Evolutionary conservation across 495 filamentous ascomycete species (phyloP), one percentile per base, ranked within the genome.

Genomic region (Tuber brumale): DNA sequence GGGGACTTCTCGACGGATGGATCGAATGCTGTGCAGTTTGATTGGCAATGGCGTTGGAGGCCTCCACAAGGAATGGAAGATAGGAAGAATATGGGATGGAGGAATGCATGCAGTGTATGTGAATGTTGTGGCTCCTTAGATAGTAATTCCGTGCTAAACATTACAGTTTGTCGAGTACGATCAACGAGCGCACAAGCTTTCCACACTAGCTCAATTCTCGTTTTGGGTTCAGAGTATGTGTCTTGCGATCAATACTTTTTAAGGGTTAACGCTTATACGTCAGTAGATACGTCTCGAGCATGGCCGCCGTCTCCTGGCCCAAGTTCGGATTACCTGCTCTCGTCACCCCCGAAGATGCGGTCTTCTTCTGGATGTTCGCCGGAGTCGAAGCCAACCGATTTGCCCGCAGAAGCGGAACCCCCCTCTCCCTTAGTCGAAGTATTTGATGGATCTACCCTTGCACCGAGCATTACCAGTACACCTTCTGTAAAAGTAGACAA

Each of bases 1-100:
- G 95, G 95, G 0, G 93, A 95, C 83, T 97, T 89, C 84, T 87
- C 89, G 0, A 99, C 95, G 1, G 90, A 88, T 16, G 93, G 94
- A 27, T 92, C 87, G 76, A 85, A 90, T 18, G 94, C 93, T 7
- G 92, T 97, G 71, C 91, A 94, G 39, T 97, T 97, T 83, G 91
- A 95, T 44, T 99, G 95, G 93, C 90, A 90, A 31, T 99, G 95
- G 95, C 93, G 89, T 86, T 99, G 95, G 95, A 92, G 92, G 79
- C 94, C 95, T 21, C 95, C 95, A 23, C 97, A 93, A 86, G 70
- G 85, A 37, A 84, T 84, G 44, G 95, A 97, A 81, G 95, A 97
- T 81, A 90, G 90, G 79, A 94, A 91, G 66, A 93, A 92, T 57
- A 66, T 81, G 72, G 95, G 95, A 39, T 98, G 95, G 95, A 92